A percentile compares a stretch with the other conserved stretches of the same genome.
Conservation (phyloP, 2,329 filamentous ascomycete genomes). For the Cladosporium sp. region DNA sequence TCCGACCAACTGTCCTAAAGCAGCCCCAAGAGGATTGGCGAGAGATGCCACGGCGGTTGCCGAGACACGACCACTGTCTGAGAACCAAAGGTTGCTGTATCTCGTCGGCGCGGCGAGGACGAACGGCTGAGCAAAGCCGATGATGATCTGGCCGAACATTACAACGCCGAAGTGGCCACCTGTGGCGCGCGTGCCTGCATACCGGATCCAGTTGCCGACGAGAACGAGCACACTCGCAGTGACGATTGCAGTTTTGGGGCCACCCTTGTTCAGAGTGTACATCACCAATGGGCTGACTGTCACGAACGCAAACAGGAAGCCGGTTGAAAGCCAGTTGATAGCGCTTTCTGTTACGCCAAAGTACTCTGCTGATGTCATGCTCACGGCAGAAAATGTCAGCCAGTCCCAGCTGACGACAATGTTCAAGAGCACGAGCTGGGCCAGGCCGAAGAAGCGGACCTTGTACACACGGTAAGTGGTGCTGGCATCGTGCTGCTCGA, state of each 20-base stretch:
- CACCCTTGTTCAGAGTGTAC: conserved; percentile 71
- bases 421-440: conserved; percentile 83
- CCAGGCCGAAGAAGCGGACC: conserved; percentile 83
- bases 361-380: conserved; percentile 70
- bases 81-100: conserved; percentile 96
- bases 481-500: neutral
- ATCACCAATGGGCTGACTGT: conserved; percentile 70
- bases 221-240: conserved; percentile 71
- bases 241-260: conserved; percentile 77
- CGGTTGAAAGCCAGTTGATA: conserved; percentile 92
- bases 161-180: conserved; percentile 63
- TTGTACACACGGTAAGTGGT: conserved; percentile 65
- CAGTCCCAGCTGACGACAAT: conserved; percentile 96
- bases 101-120: conserved; percentile 84
- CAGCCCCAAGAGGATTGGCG: conserved; percentile 87
- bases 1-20: conserved; percentile 81
- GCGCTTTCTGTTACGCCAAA: conserved; percentile 72
- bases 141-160: conserved; percentile 89
- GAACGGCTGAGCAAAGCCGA: conserved; percentile 87
- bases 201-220: conserved; percentile 78
- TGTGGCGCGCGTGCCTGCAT: conserved; percentile 35
- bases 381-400: conserved; percentile 88
- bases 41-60: conserved; percentile 83
- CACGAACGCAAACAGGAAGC: conserved; percentile 82
- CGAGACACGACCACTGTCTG: conserved; percentile 75